Conservation (phyloP, 2,329 filamentous ascomycete genomes). For the Cercospora janseana region DNA sequence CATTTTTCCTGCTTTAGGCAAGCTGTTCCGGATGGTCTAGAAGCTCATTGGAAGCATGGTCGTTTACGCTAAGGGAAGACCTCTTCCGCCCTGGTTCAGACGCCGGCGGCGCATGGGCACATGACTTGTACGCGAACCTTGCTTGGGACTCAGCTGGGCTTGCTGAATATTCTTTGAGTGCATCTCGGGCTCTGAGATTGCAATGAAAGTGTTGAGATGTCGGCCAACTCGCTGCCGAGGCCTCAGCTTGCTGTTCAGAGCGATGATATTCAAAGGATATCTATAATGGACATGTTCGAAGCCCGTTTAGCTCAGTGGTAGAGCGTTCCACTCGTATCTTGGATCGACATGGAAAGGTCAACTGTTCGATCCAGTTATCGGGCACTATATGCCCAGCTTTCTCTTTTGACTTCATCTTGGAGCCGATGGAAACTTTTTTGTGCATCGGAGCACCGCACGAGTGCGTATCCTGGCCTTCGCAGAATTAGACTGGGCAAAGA, state of each 20-base stretch:
- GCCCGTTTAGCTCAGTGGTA: conserved; percentile 3
- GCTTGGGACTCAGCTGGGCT: too few relatives aligned
- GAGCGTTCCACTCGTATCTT: conserved; percentile 4
- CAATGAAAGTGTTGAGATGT: too few relatives aligned
- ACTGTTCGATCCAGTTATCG: background rate
- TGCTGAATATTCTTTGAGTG: too few relatives aligned
- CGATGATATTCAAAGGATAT: too few relatives aligned
- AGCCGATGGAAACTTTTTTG: too few relatives aligned
- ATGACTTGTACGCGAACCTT: background rate
- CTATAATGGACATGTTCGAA: too few relatives aligned
- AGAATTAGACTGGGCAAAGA: too few relatives aligned
- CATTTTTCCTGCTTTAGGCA: conserved; percentile 8
- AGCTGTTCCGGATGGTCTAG: background rate
- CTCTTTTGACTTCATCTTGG: background rate
- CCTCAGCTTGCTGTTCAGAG: too few relatives aligned
- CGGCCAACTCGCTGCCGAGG: too few relatives aligned
- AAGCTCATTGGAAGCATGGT: background rate
- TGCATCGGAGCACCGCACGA: too few relatives aligned
- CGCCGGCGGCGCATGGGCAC: conserved; percentile 6
- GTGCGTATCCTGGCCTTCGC: too few relatives aligned
- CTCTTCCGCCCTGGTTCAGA: conserved; percentile 7
- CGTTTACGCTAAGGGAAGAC: conserved; percentile 10
- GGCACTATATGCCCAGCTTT: background rate
- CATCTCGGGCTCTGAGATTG: too few relatives aligned
- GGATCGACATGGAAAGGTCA: background rate